Evolutionary conservation across 148 eudicot species (phyloP).

Genomic region (Heliamphora exappendiculata): DNA sequence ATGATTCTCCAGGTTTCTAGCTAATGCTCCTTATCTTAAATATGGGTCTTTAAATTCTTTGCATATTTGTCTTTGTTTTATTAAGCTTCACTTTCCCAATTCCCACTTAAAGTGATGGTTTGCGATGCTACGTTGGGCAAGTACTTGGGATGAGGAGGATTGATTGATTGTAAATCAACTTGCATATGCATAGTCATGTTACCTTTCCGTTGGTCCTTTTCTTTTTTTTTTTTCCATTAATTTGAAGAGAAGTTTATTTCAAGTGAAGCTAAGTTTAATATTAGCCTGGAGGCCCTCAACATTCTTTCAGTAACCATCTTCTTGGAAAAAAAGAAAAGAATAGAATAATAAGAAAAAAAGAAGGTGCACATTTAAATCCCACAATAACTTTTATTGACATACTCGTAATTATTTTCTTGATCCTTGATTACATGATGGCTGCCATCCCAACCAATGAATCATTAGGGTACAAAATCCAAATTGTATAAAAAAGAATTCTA

Average conservation of each 20-base stretch:
- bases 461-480: no score
- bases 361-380: background rate
- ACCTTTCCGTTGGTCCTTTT: background rate
- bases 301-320: background rate
- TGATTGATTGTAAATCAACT: background rate
- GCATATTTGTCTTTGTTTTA: background rate
- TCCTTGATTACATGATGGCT: background rate
- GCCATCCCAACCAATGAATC: no score
- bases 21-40: background rate
- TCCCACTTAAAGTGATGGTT: background rate
- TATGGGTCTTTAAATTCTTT: background rate
- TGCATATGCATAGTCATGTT: background rate
- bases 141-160: background rate
- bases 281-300: conserved; percentile 5
- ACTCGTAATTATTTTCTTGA: background rate
- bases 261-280: background rate
- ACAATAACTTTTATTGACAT: background rate
- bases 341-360: no score
- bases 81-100: background rate
- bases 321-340: no score
- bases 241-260: background rate
- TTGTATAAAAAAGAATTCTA: background rate
- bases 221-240: background rate
- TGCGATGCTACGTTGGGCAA: background rate
- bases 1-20: conserved; percentile 39